Percentiles rank a stretch among this genome's conserved stretches.
phyloP scores from a whole-genome alignment of 2,329 filamentous ascomycete species.

The Phialophora expanda region DNA sequence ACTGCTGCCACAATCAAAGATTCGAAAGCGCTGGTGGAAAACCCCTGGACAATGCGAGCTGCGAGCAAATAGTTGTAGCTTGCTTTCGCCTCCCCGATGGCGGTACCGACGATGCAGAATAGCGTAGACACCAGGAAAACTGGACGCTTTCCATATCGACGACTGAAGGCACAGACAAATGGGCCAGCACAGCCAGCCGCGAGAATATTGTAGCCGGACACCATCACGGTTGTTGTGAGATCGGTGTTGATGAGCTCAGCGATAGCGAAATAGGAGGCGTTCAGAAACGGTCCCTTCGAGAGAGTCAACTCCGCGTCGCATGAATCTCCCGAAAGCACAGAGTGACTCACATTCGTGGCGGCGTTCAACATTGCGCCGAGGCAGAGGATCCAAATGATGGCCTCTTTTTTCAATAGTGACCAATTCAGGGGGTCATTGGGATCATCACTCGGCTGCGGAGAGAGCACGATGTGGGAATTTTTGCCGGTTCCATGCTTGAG shows the following conservation, averaged over 20 bases:
- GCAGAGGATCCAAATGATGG: constrained; percentile 20
- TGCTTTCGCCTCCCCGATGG: constrained; percentile 53
- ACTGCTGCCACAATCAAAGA: constrained; percentile 55
- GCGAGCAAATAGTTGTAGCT: constrained; percentile 55
- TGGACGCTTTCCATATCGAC: constrained; percentile 49
- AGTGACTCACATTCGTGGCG: constrained; percentile 20
- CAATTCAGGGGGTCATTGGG: constrained; percentile 28
- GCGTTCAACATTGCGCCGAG: constrained; percentile 21
- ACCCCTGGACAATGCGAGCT: constrained; percentile 54
- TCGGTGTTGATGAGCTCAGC: constrained; percentile 21
- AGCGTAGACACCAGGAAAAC: constrained; percentile 41
- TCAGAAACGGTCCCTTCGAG: constrained; percentile 16
- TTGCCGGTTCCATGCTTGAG: constrained; percentile 32
- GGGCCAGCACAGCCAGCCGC: constrained; percentile 23
- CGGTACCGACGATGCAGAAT: constrained; percentile 44
- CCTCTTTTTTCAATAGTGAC: constrained; percentile 23
- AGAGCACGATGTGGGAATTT: constrained; percentile 35
- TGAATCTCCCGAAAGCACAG: background rate
- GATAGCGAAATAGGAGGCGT: constrained; percentile 22
- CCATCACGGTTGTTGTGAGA: constrained; percentile 26
- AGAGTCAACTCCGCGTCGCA: background rate
- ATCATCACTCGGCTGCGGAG: constrained; percentile 32
- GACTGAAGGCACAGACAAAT: constrained; percentile 46
- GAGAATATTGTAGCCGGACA: constrained; percentile 28
- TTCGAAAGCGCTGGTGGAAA: constrained; percentile 56